Conservation (phyloP, 345 rosid genomes). For the Geranium brycei region DNA sequence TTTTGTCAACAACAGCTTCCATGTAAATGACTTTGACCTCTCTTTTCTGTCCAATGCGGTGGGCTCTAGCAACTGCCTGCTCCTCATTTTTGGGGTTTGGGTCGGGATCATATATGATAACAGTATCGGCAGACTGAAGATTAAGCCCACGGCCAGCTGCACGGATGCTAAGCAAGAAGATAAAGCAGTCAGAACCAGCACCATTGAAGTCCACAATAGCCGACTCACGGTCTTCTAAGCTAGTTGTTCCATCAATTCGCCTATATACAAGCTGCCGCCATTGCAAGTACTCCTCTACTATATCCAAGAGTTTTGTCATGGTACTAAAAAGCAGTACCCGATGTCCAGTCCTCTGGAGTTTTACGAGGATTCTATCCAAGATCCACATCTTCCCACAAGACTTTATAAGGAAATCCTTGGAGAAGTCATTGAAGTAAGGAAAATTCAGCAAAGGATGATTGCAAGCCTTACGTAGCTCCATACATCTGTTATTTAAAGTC, state of each 20-base stretch:
- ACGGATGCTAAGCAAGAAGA: slow-evolving; percentile 93
- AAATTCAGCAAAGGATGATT: slow-evolving; percentile 97
- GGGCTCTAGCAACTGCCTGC: slow-evolving; percentile 99
- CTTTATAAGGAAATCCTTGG: slow-evolving; percentile 83
- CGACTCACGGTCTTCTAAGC: slow-evolving; percentile 98
- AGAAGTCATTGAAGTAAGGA: slow-evolving; percentile 74
- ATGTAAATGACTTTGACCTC: slow-evolving; percentile 96
- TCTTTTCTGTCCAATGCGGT: slow-evolving; percentile 94
- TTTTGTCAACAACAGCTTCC: slow-evolving; percentile 97
- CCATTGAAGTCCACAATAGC: slow-evolving; percentile 96
- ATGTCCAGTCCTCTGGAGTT: slow-evolving; percentile 90
- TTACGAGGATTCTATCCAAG: slow-evolving; percentile 83
- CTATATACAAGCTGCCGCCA: slow-evolving; percentile 87
- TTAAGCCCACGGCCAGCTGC: slow-evolving; percentile 99
- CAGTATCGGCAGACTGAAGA: slow-evolving; percentile 98
- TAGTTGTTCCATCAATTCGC: slow-evolving; percentile 97
- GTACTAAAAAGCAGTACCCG: slow-evolving; percentile 96
- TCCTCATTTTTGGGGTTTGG: slow-evolving; percentile 99
- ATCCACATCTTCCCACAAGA: slow-evolving; percentile 98
- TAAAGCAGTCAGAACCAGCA: slow-evolving; percentile 76
- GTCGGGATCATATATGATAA: slow-evolving; percentile 97
- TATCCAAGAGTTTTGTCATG: slow-evolving; percentile 98
- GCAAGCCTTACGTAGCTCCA: slow-evolving; percentile 96
- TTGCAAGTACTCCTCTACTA: slow-evolving; percentile 91
- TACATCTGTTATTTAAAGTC: slow-evolving; percentile 87